Evolutionary conservation across 257 asterid genomes (phyloP), one percentile per base, ranked within the genome.

Genomic region (Ilex asprella): DNA sequence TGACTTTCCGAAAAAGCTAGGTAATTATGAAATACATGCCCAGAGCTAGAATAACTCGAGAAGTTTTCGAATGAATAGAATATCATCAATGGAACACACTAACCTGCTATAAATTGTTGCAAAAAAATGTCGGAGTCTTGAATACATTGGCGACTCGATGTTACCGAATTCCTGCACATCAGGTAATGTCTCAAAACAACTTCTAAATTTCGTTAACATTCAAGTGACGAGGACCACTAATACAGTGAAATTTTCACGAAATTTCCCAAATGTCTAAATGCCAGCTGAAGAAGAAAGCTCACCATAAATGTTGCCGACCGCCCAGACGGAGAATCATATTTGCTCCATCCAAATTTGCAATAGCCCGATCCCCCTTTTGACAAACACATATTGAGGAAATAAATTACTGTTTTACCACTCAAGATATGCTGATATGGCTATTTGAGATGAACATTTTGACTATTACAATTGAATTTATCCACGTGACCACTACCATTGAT

Each of bases 331-430:
- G 92, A 77, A 55, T 68, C 58, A 63, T 89, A 89, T 81, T 93
- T 93, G 80, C 96, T 93, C 97, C 97, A 93, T 59, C 99, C 99
- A 75, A 79, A 93, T 76, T 93, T 93, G 79, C 96, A 85, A 69
- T 93, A 93, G 57, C 99, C 99, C 2, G 99, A 93, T 59, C 99
- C 99, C 65, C 95, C 97, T 92, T 63, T 50, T 41, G 21, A n/a
- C 65, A 44, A 64, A 70, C 50, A 61, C 29, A 72, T 14, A 39
- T 53, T 12, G 61, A 64, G 21, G 61, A 58, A 62, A 47, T 14
- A 46, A 41, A 58, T 56, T 55, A 16, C 49, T 56, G 27, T 21
- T 21, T 21, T 21, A 21, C 27, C 27, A 60, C 43, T 52, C 16
- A 41, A 27, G 41, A 39, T 13, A 52, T 61, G 55, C 56, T 60